A percentile compares a stretch with the other conserved stretches of the same genome.
phyloP scores from a whole-genome alignment of 306 rosid species.

The Nissolia schottii region DNA sequence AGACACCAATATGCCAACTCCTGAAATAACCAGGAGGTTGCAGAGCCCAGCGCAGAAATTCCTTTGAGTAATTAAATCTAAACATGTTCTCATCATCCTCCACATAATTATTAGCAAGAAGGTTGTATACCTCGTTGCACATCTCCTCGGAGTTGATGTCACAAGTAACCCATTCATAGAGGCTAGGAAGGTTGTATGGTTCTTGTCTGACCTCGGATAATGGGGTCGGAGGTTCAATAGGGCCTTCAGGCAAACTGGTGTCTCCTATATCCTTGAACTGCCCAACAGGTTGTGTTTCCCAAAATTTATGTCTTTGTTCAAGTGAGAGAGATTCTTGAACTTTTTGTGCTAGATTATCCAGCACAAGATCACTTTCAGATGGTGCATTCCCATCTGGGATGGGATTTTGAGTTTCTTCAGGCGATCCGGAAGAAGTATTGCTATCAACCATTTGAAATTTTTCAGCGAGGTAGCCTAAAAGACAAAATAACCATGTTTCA shows the following conservation, averaged over 20 bases:
- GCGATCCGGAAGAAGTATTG: conserved; percentile 50
- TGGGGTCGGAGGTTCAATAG: conserved; percentile 72
- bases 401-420: conserved; percentile 60
- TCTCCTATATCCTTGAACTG: conserved; percentile 82
- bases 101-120: conserved; percentile 79
- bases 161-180: conserved; percentile 89
- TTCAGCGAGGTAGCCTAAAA: conserved; percentile 24
- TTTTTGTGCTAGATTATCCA: conserved; percentile 48
- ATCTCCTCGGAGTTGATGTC: conserved; percentile 62
- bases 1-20: conserved; percentile 94
- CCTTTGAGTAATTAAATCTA: conserved; percentile 86
- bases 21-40: conserved; percentile 83
- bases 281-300: conserved; percentile 99
- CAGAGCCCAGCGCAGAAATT: conserved; percentile 89
- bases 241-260: conserved; percentile 68
- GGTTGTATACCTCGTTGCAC: conserved; percentile 73
- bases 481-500: not conserved
- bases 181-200: conserved; percentile 85
- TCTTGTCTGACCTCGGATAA: conserved; percentile 82
- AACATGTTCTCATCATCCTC: conserved; percentile 97
- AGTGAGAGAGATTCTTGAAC: conserved; percentile 73
- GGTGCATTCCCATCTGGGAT: conserved; percentile 60
- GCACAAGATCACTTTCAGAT: conserved; percentile 50
- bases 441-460: conserved; percentile 56
- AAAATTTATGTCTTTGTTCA: conserved; percentile 67